Conservation (phyloP, 2,329 filamentous ascomycete species). For the Colletotrichum shisoi region DNA sequence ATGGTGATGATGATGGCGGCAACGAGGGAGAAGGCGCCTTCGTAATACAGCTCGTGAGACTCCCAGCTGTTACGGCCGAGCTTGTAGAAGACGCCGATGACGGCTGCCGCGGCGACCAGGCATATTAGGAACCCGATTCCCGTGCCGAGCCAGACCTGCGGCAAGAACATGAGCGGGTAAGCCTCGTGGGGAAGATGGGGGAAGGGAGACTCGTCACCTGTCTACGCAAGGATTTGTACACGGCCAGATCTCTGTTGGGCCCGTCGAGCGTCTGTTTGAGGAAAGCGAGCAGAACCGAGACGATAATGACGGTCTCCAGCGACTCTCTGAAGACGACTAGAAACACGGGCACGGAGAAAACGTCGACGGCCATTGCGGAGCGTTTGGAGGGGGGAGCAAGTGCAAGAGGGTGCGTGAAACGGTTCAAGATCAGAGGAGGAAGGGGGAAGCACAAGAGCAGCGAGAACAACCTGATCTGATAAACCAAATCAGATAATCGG, state of each 20-base stretch:
- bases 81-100: conserved; percentile 75
- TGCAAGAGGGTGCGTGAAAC: neutral
- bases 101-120: conserved; percentile 66
- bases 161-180: conserved; percentile 1
- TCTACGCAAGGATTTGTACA: conserved; percentile 72
- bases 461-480: conserved; percentile 27
- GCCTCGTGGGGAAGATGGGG: neutral
- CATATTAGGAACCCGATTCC: conserved; percentile 66
- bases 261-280: conserved; percentile 79
- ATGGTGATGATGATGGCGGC: conserved; percentile 81
- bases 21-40: conserved; percentile 78
- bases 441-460: neutral
- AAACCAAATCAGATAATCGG: conserved; percentile 29
- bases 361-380: conserved; percentile 66
- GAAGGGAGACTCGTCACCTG: conserved; percentile 57
- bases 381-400: conserved; percentile 8
- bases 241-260: conserved; percentile 64
- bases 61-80: conserved; percentile 73
- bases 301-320: conserved; percentile 82
- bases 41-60: conserved; percentile 77
- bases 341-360: conserved; percentile 83
- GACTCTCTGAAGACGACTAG: conserved; percentile 90
- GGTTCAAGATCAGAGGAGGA: neutral
- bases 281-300: conserved; percentile 86
- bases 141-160: conserved; percentile 69